Evolutionary conservation across 306 rosid genomes (phyloP).

Genomic region (Pueraria montana): DNA sequence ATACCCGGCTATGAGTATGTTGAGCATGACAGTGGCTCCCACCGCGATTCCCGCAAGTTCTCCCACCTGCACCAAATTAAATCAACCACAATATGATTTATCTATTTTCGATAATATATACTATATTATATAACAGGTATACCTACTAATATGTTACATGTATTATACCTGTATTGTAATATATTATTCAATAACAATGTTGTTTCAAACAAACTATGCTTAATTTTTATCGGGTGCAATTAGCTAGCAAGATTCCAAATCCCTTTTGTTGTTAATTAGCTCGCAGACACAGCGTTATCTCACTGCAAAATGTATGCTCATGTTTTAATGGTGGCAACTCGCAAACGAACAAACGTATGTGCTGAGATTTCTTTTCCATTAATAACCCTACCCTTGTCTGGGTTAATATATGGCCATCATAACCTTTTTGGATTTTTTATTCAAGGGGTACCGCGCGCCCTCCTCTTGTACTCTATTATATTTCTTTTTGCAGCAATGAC

Average conservation of each 20-base stretch:
- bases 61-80: conserved; percentile 64
- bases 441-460: too few relatives aligned
- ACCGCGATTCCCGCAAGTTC: conserved; percentile 89
- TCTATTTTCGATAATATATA: too few relatives aligned
- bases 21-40: conserved; percentile 89
- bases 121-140: too few relatives aligned
- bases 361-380: background rate
- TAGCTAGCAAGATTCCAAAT: background rate
- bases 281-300: background rate
- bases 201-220: background rate
- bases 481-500: too few relatives aligned
- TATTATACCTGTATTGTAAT: too few relatives aligned
- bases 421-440: too few relatives aligned
- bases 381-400: background rate
- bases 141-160: too few relatives aligned
- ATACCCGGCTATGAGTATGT: conserved; percentile 86
- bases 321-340: background rate
- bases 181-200: background rate
- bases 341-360: background rate
- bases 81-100: background rate
- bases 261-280: background rate
- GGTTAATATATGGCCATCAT: background rate
- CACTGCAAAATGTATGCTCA: background rate
- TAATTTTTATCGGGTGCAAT: background rate
- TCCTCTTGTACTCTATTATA: too few relatives aligned